phyloP scores from a whole-genome alignment of 352 stramenopile species.

The Phytophthora cactorum region DNA sequence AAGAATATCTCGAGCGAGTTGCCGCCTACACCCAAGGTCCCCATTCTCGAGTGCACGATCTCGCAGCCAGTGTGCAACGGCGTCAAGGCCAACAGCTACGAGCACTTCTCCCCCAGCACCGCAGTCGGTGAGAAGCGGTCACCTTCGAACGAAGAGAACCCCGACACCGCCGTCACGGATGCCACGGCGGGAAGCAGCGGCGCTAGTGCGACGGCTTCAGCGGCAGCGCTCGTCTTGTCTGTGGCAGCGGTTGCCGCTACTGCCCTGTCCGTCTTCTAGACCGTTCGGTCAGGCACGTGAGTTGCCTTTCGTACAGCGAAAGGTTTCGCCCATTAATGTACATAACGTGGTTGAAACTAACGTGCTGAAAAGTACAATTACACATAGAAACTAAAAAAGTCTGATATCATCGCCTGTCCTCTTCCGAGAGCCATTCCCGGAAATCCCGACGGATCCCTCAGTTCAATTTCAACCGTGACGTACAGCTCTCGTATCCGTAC shows the following conservation, averaged over 20 bases:
- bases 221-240: slow-evolving; percentile 21
- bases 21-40: slow-evolving; percentile 43
- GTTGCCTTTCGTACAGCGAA: neutral
- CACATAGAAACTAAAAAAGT: neutral
- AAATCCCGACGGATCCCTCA: too few species aligned
- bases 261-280: slow-evolving; percentile 33
- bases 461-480: slow-evolving; percentile 9
- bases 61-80: slow-evolving; percentile 50
- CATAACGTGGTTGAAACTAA: slow-evolving; percentile 8
- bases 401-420: neutral
- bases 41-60: slow-evolving; percentile 43
- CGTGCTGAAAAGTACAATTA: too few species aligned
- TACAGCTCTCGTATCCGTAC: slow-evolving; percentile 19
- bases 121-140: slow-evolving; percentile 36
- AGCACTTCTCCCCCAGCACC: slow-evolving; percentile 17
- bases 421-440: too few species aligned
- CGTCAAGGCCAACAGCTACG: slow-evolving; percentile 39
- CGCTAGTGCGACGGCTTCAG: slow-evolving; percentile 11
- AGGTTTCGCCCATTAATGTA: slow-evolving; percentile 10
- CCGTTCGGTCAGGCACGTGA: neutral
- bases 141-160: slow-evolving; percentile 34
- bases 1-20: slow-evolving; percentile 49
- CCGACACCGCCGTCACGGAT: neutral
- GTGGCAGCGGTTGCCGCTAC: slow-evolving; percentile 21
- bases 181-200: slow-evolving; percentile 12